Evolutionary conservation across 176 grass and related monocot genomes (phyloP).

Genomic region (Zea luxurians): DNA sequence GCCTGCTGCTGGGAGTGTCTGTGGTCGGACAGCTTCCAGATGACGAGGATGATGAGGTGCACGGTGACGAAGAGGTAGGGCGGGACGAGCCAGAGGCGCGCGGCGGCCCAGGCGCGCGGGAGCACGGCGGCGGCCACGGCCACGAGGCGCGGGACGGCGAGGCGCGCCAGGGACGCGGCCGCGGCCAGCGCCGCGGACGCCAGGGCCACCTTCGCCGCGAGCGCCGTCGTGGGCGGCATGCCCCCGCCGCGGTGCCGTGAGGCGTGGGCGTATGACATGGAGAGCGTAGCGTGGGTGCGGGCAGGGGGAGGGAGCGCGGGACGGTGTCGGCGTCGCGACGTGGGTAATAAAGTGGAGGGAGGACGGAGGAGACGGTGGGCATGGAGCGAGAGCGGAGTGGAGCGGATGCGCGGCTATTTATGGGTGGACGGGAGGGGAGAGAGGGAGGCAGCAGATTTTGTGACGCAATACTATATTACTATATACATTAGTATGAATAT

Average conservation of each 20-base stretch:
- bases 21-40: constrained; percentile 94
- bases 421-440: background rate
- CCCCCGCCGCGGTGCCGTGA: constrained; percentile 20
- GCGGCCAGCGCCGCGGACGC: constrained; percentile 15
- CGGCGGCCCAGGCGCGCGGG: constrained; percentile 40
- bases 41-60: constrained; percentile 92
- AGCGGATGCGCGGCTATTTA: constrained; percentile 44
- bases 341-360: background rate
- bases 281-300: background rate
- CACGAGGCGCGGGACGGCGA: constrained; percentile 44
- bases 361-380: background rate
- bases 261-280: constrained; percentile 39
- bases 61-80: constrained; percentile 87
- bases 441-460: no score
- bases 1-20: constrained; percentile 41
- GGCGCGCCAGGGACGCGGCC: constrained; percentile 24
- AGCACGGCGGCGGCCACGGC: constrained; percentile 37
- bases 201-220: constrained; percentile 55
- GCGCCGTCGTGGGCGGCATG: constrained; percentile 26
- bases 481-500: no score
- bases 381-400: background rate
- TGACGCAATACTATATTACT: no score
- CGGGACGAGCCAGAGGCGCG: constrained; percentile 53
- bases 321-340: constrained; percentile 29
- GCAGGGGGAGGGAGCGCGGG: background rate